Evolutionary conservation across 345 rosid genomes (phyloP).

Genomic region (Gossypium bickii): DNA sequence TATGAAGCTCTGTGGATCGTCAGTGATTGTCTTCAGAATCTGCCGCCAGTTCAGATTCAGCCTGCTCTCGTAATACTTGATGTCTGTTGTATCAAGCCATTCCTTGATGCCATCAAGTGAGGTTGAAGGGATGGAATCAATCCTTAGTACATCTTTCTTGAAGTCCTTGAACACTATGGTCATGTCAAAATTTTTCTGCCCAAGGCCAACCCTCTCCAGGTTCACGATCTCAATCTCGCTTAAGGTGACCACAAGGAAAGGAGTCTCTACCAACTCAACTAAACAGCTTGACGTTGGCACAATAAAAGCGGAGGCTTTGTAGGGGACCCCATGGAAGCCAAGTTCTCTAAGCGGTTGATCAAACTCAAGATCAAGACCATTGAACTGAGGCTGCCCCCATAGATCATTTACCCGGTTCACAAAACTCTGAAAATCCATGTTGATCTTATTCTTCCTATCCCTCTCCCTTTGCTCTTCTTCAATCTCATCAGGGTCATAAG

Average conservation of each 20-base stretch:
- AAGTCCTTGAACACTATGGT: conserved; percentile 88
- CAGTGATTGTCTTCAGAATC: conserved; percentile 79
- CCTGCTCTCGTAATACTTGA: conserved; percentile 90
- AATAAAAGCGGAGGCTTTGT: conserved; percentile 73
- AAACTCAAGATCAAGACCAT: conserved; percentile 78
- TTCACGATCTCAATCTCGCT: conserved; percentile 94
- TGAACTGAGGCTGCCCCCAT: conserved; percentile 84
- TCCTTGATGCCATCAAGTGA: conserved; percentile 83
- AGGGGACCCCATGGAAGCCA: conserved; percentile 91
- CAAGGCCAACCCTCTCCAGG: conserved; percentile 91
- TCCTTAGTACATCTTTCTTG: conserved; percentile 76
- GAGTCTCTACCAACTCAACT: conserved; percentile 76
- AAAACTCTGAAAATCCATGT: neutral
- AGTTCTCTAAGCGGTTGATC: conserved; percentile 92
- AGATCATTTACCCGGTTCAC: conserved; percentile 58
- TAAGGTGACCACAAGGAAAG: conserved; percentile 74
- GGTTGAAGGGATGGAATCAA: conserved; percentile 75
- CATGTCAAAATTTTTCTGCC: conserved; percentile 91
- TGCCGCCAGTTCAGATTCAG: conserved; percentile 90
- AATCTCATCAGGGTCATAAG: neutral
- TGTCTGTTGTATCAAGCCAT: conserved; percentile 88
- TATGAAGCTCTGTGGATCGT: conserved; percentile 80
- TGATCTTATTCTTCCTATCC: neutral
- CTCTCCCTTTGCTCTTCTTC: neutral
- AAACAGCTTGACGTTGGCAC: conserved; percentile 86